Base-by-base conservation (phyloP, 1,284 basidiomycete genomes). In the Rhizopogon hawkerae region DNA sequence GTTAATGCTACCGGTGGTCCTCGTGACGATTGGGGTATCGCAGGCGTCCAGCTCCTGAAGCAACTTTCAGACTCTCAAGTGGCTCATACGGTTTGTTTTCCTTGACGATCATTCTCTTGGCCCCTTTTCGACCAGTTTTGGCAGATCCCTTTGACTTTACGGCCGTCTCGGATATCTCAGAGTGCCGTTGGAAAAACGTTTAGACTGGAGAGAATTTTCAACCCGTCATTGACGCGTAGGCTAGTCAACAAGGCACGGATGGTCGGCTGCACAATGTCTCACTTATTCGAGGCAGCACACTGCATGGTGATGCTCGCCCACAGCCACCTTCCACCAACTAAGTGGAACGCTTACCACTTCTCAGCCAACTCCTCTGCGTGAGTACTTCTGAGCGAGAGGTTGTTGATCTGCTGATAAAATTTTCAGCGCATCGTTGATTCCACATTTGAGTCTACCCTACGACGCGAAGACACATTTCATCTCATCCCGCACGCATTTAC, bases 1-100 rank as follows among this genome's bases (percentile, higher is more conserved):
- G 34, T 55, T 14, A 48, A 33, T 35, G 54, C 54, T 16, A 55
- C 54, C 2, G 54, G 54, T 5, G 54, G 54, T n/a, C 49, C 42
- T n/a, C 34, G 49, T n/a, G 43, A 53, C 3, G 42, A 47, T 35
- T 55, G 53, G 53, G 38, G 48, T n/a, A 29, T 33, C 2, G 38
- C 21, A 29, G 51, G 51, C 11, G 13, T 36, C 11, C 37, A 53
- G 35, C 31, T 53, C 21, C 18, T 53, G 35, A 29, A 38, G 34
- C 31, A 49, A 14, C 18, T 36, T 13, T 9, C 33, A 23, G n/a
- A 37, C 14, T 46, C 29, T 3, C 29, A 18, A 43, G 8, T 8
- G 2, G 11, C 13, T 7, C 26, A 13, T 9, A 33, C 41, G 6
- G 41, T 43, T 21, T 31, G 41, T 43, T 43, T 26, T 31, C 18